Base-by-base conservation (phyloP, 2,329 filamentous ascomycete species). In the Fusarium sp. region DNA sequence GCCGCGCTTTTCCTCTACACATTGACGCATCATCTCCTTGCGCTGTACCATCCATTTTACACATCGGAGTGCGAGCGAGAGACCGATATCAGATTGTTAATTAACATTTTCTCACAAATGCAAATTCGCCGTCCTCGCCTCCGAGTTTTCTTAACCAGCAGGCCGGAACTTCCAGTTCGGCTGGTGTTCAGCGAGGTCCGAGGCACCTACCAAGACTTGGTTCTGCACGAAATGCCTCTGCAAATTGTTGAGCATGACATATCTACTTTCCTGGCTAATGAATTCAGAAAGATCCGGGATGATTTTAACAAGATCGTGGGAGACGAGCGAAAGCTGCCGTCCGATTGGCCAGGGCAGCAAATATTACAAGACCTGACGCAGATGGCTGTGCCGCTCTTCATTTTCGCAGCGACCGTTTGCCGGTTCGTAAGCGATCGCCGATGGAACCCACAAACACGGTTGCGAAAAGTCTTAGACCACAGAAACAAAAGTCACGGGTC, bases 111-210 rank as follows among this genome's bases (percentile, higher is more conserved):
- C 34, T 38, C 34, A 7, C 34, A 38, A 38, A 78, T 12, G 51
- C 73, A 14, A 9, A 44, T 7, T 25, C 0, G 11, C 14, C 14
- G 8, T 2, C n/a, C 34, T 11, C 78, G 18, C 0, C 7, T 62
- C 2, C 42, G 74, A 51, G 59, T 81, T 4, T 82, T 85, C 46
- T 29, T 85, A 2, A 84, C 83, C 0, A 84, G 81, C 56, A 75
- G 83, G 38, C 81, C 82, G 0, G 80, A 84, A 32, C 53, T 81
- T 8, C 78, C 77, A 0, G 76, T 83, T 49, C 78, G 79, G 1
- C 68, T 80, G 12, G 78, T 79, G 0, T 83, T 85, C 51, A 61
- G 59, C 1, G 18, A 72, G 18, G 72, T 80, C 14, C 34, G 70
- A 1, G 75, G 72, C 18, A 25, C 27, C 0, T 65, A 75, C 22